Conservation (phyloP, 1,284 basidiomycete species). For the Melampsora larici-populina region DNA sequence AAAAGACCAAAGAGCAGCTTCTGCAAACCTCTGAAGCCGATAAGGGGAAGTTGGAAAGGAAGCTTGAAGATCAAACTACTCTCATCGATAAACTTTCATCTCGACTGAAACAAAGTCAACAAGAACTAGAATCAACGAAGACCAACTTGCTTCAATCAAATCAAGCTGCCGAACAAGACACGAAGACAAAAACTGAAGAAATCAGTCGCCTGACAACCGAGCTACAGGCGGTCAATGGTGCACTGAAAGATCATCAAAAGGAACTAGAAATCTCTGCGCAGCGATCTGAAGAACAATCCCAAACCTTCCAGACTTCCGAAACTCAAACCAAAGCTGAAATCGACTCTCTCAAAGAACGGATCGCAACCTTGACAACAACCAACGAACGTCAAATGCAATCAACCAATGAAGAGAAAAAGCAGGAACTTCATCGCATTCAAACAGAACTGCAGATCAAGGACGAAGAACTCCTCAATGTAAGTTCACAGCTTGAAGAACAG, state of each 20-base stretch:
- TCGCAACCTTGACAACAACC: not conserved
- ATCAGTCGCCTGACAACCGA: constrained; percentile 10
- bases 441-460: not conserved
- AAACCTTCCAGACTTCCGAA: not conserved
- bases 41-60: not conserved
- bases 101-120: constrained; percentile 20
- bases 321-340: not conserved
- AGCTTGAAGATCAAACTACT: constrained; percentile 6
- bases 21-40: constrained; percentile 26
- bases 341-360: not conserved
- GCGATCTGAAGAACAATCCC: not conserved
- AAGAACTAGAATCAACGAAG: constrained; percentile 6
- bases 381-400: not conserved
- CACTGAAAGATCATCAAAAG: constrained; percentile 4
- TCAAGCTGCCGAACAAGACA: constrained; percentile 10
- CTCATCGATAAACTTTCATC: constrained; percentile 16
- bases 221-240: not conserved
- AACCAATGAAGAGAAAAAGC: not conserved
- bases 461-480: constrained; percentile 3
- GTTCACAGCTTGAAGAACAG: constrained; percentile 9
- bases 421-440: not conserved
- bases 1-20: constrained; percentile 13
- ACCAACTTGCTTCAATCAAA: constrained; percentile 9
- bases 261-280: not conserved
- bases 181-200: constrained; percentile 12